phyloP scores from a whole-genome alignment of 495 filamentous ascomycete species.

The Clohesyomyces aquaticus region DNA sequence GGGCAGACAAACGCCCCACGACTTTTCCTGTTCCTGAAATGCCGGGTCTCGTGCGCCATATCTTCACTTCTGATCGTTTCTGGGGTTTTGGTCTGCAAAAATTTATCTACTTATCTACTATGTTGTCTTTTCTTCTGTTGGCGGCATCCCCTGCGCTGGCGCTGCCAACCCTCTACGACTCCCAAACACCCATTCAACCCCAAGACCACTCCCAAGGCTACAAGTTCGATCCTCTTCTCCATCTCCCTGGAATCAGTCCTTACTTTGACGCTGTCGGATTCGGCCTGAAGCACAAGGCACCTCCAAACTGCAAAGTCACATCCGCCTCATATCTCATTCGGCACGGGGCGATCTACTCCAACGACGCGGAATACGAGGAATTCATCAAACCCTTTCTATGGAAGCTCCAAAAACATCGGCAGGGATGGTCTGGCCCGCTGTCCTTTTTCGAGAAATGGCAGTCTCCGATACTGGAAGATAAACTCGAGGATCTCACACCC shows the following conservation, averaged over 20 bases:
- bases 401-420: constrained; percentile 5
- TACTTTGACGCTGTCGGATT: constrained; percentile 14
- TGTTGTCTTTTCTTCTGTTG: too few species aligned
- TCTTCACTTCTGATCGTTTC: too few species aligned
- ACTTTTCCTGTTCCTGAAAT: too few species aligned
- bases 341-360: constrained; percentile 7
- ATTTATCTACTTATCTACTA: too few species aligned
- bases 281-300: constrained; percentile 6
- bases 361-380: constrained; percentile 11
- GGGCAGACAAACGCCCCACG: too few species aligned
- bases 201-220: constrained; percentile 13
- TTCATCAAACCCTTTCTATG: constrained; percentile 11
- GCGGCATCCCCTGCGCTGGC: too few species aligned
- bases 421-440: constrained; percentile 10
- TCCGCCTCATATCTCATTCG: constrained; percentile 6
- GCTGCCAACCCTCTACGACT: too few species aligned
- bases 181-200: constrained; percentile 1
- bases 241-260: constrained; percentile 10
- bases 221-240: constrained; percentile 12
- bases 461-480: constrained; percentile 9
- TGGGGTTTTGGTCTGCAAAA: too few species aligned
- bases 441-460: constrained; percentile 8
- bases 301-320: constrained; percentile 1
- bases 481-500: constrained; percentile 12
- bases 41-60: too few species aligned